These are phyloP conservation scores for Mycocentrospora acerina DNA, from an alignment of 2,329 filamentous ascomycete genomes.

Conservation along the genomic window DNA sequence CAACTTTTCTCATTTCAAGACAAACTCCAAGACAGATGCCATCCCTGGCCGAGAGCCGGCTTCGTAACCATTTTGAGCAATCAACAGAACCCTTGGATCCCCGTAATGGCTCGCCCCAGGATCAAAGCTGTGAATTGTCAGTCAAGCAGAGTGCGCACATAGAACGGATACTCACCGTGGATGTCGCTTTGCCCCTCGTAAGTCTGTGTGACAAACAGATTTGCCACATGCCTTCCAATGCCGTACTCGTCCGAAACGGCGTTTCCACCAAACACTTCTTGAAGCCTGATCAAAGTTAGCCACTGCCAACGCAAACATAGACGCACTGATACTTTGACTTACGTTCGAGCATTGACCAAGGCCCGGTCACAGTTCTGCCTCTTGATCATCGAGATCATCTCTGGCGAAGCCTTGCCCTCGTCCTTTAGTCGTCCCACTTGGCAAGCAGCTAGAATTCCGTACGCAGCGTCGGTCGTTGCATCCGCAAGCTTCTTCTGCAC, in stretches of 20 bases:
- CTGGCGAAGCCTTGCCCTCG: slow-evolving; percentile 79
- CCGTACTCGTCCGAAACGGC: slow-evolving; percentile 97
- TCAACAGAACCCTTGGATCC: slow-evolving; percentile 77
- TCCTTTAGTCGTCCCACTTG: slow-evolving; percentile 95
- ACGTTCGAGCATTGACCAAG: slow-evolving; percentile 71
- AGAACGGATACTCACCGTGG: slow-evolving; percentile 66
- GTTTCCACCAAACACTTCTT: slow-evolving; percentile 97
- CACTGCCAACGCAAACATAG: not conserved
- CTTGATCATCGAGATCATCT: slow-evolving; percentile 98
- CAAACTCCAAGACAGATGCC: too few species aligned
- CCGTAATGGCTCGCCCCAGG: slow-evolving; percentile 56
- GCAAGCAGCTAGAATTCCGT: slow-evolving; percentile 82
- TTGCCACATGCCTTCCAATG: slow-evolving; percentile 92
- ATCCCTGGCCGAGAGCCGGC: not conserved
- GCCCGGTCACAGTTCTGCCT: slow-evolving; percentile 95
- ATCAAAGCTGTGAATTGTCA: slow-evolving; percentile 49
- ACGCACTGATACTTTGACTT: slow-evolving; percentile 30
- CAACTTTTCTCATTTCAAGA: too few species aligned
- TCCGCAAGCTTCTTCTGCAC: slow-evolving; percentile 98
- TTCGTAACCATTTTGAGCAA: not conserved
- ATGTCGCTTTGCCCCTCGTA: slow-evolving; percentile 99
- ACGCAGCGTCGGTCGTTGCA: slow-evolving; percentile 85
- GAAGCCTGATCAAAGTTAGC: slow-evolving; percentile 56
- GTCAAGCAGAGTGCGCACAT: slow-evolving; percentile 9
- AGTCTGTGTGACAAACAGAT: slow-evolving; percentile 95